Evolutionary conservation across 2,329 filamentous ascomycete genomes (phyloP).

Genomic region (Aspergillus terreus): DNA sequence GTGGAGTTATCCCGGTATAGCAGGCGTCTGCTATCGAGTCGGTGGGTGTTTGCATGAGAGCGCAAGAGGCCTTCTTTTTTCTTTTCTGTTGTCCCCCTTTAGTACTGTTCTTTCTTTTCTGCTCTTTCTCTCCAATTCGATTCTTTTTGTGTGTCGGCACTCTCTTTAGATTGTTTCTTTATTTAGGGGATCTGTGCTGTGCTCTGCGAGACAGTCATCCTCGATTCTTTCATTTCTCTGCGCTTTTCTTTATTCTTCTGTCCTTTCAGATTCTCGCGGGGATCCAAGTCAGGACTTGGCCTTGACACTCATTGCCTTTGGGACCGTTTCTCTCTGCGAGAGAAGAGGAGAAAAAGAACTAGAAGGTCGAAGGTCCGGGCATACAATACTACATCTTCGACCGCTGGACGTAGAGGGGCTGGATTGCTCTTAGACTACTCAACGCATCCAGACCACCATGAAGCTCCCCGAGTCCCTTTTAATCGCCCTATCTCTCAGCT

Average conservation of each 20-base stretch:
- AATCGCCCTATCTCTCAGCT: slow-evolving; percentile 28
- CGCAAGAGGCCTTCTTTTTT: not conserved
- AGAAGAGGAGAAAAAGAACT: not conserved
- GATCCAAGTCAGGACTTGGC: slow-evolving; percentile 19
- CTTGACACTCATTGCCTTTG: slow-evolving; percentile 14
- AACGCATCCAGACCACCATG: slow-evolving; percentile 17
- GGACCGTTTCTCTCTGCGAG: slow-evolving; percentile 1
- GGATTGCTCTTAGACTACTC: not conserved
- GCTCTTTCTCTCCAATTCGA: slow-evolving; percentile 1
- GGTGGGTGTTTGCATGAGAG: not conserved
- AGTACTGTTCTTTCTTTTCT: not conserved
- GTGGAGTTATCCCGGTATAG: too few relatives aligned
- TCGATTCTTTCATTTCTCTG: slow-evolving; percentile 5
- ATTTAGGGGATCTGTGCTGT: not conserved
- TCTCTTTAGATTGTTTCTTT: not conserved
- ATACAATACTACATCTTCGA: not conserved
- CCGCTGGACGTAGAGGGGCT: too few relatives aligned
- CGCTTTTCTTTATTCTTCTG: slow-evolving; percentile 10
- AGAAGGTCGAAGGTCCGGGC: not conserved
- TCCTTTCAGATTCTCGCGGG: slow-evolving; percentile 9
- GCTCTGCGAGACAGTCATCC: slow-evolving; percentile 12
- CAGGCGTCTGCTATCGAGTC: too few relatives aligned
- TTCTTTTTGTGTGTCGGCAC: slow-evolving; percentile 3
- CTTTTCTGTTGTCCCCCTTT: not conserved
- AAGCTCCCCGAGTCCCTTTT: slow-evolving; percentile 25